These are phyloP conservation scores for Naganishia vishniacii DNA, from an alignment of 768 basidiomycete genomes.

Conservation along the genomic window DNA sequence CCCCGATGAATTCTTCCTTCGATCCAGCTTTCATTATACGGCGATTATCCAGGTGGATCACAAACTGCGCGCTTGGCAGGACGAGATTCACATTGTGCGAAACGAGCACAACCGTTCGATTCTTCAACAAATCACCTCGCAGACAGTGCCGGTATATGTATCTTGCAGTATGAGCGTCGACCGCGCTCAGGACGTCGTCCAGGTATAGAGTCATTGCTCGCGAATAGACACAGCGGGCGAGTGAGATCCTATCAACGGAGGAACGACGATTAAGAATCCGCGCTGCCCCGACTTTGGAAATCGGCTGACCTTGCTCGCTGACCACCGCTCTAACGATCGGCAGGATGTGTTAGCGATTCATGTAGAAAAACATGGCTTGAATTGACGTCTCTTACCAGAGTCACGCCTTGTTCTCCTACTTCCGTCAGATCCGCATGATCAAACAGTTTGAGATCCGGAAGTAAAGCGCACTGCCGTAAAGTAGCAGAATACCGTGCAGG, in stretches of 20 bases:
- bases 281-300: no score
- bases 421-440: slow-evolving; percentile 43
- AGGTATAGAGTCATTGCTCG: slow-evolving; percentile 39
- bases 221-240: slow-evolving; percentile 47
- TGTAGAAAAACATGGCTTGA: background rate
- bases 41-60: slow-evolving; percentile 30
- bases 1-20: background rate
- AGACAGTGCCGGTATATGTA: slow-evolving; percentile 42
- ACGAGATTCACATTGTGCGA: slow-evolving; percentile 46
- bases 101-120: slow-evolving; percentile 43
- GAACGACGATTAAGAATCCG: background rate
- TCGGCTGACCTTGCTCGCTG: slow-evolving; percentile 15
- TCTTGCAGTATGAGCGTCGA: slow-evolving; percentile 46
- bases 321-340: slow-evolving; percentile 19
- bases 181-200: slow-evolving; percentile 44
- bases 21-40: slow-evolving; percentile 9
- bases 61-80: slow-evolving; percentile 36
- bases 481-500: slow-evolving; percentile 37
- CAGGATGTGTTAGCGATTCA: background rate
- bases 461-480: slow-evolving; percentile 35
- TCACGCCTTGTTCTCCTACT: slow-evolving; percentile 45
- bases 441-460: slow-evolving; percentile 40
- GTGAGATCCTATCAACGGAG: slow-evolving; percentile 36
- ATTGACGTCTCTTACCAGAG: slow-evolving; percentile 25
- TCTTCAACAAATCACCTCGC: slow-evolving; percentile 30